Conservation (phyloP, 768 basidiomycete genomes). For the Tricholoma matsutake region DNA sequence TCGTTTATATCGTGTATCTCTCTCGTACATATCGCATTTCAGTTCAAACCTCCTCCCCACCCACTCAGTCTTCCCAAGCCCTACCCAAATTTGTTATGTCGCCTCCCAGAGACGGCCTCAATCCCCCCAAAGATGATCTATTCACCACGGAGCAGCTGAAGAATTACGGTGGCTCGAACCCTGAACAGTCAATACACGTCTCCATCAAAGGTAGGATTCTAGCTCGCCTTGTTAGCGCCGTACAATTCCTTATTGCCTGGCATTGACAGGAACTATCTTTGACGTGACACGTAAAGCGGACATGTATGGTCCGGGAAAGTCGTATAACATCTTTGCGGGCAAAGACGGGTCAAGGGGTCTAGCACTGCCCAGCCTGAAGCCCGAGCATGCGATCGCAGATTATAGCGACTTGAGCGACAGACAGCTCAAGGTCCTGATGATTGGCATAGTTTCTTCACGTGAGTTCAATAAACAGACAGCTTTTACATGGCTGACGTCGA, state of each 20-base stretch:
- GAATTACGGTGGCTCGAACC: conserved; percentile 64
- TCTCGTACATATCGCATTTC: neutral
- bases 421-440: neutral
- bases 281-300: conserved; percentile 60
- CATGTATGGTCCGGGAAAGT: conserved; percentile 80
- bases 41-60: neutral
- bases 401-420: conserved; percentile 23
- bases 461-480: neutral
- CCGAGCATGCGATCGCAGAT: conserved; percentile 84
- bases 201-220: conserved; percentile 76
- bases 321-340: conserved; percentile 86
- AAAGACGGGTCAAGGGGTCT: conserved; percentile 89
- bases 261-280: too few relatives aligned
- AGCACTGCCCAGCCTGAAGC: conserved; percentile 83
- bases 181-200: conserved; percentile 75
- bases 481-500: neutral
- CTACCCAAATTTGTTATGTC: conserved; percentile 71
- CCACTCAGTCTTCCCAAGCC: conserved; percentile 11
- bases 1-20: neutral
- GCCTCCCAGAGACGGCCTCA: conserved; percentile 53
- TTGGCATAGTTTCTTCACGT: neutral
- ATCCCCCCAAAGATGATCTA: conserved; percentile 76
- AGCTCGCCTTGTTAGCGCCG: too few relatives aligned
- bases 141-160: conserved; percentile 69
- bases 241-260: conserved; percentile 24